Evolutionary conservation across 2,329 filamentous ascomycete genomes (phyloP).

Genomic region (Rasamsonia emersonii): DNA sequence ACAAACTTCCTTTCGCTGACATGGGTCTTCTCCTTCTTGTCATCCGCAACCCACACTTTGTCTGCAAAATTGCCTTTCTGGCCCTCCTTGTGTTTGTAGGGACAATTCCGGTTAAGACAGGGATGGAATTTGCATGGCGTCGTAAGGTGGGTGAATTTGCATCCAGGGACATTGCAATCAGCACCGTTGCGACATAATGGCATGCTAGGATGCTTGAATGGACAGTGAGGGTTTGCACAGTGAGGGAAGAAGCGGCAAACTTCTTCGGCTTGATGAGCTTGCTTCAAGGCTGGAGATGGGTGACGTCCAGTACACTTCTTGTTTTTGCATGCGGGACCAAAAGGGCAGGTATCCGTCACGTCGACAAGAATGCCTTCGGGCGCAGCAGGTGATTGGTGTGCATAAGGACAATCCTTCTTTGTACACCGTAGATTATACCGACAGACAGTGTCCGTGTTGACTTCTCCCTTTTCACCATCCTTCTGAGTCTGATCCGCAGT

Average conservation of each 20-base stretch:
- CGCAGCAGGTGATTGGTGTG: slow-evolving; percentile 87
- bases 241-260: slow-evolving; percentile 89
- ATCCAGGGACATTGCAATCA: slow-evolving; percentile 70
- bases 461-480: slow-evolving; percentile 42
- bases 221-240: slow-evolving; percentile 78
- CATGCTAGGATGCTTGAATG: slow-evolving; percentile 81
- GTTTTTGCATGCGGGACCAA: slow-evolving; percentile 90
- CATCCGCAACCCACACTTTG: slow-evolving; percentile 77
- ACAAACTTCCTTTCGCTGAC: slow-evolving; percentile 87
- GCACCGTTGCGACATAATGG: slow-evolving; percentile 85
- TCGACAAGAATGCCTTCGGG: slow-evolving; percentile 70
- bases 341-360: slow-evolving; percentile 69
- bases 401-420: slow-evolving; percentile 83
- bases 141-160: slow-evolving; percentile 82
- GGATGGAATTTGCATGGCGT: slow-evolving; percentile 85
- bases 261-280: slow-evolving; percentile 70
- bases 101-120: slow-evolving; percentile 79
- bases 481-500: slow-evolving; percentile 25
- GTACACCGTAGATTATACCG: slow-evolving; percentile 84
- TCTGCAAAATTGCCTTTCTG: slow-evolving; percentile 78
- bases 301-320: slow-evolving; percentile 86
- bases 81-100: slow-evolving; percentile 84
- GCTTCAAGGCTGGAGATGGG: slow-evolving; percentile 76
- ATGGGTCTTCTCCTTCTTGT: slow-evolving; percentile 47
- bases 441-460: slow-evolving; percentile 62